Percentiles rank a stretch among this genome's conserved stretches.
Evolutionary conservation across 148 eudicot genomes (phyloP).

Genomic region (Simmondsia chinensis): DNA sequence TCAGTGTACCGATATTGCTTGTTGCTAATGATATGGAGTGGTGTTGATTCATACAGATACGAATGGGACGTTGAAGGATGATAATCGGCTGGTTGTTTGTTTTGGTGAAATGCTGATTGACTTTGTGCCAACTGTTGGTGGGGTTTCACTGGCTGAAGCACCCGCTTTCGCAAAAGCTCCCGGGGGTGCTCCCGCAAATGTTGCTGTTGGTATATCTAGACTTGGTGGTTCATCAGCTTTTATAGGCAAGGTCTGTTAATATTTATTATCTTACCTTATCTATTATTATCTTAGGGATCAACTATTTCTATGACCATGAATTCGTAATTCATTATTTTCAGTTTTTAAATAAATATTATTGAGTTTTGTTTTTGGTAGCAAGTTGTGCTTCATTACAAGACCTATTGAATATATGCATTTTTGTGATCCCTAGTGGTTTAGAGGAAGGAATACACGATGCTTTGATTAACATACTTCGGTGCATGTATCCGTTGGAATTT

Average conservation of each 20-base stretch:
- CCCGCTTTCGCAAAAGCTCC: conserved; percentile 86
- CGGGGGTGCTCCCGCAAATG: conserved; percentile 98
- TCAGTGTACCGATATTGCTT: neutral
- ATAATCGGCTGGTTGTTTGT: conserved; percentile 54
- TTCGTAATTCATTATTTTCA: no score
- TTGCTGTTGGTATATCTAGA: conserved; percentile 77
- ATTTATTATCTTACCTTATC: no score
- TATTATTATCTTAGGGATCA: no score
- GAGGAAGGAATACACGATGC: no score
- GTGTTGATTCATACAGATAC: conserved; percentile 8
- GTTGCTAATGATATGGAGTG: conserved; percentile 3
- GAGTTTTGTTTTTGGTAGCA: no score
- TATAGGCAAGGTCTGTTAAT: conserved; percentile 67
- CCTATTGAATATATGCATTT: no score
- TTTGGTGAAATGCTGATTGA: conserved; percentile 93
- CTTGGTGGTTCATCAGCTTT: conserved; percentile 88
- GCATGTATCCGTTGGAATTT: no score
- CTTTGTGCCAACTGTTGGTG: conserved; percentile 71
- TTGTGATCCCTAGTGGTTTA: no score
- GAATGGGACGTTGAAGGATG: conserved; percentile 28
- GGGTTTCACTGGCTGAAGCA: conserved; percentile 86
- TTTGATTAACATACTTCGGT: no score
- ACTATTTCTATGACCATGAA: no score
- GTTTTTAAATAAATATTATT: no score
- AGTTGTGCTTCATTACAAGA: no score